These are phyloP conservation scores for Diaporthe citriasiana DNA, from an alignment of 2,329 filamentous ascomycete species.

Conservation along the genomic window DNA sequence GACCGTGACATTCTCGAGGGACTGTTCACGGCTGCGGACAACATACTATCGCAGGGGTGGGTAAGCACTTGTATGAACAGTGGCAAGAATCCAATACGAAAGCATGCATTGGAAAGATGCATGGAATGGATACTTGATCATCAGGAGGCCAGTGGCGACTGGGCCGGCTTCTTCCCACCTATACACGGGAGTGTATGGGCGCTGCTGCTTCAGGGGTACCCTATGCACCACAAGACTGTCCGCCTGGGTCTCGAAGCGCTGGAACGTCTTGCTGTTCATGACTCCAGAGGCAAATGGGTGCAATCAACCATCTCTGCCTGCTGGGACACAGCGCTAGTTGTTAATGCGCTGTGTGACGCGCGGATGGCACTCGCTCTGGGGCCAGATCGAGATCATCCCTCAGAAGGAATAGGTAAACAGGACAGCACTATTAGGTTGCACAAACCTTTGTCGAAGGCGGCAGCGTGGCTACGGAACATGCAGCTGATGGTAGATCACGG, in stretches of 20 bases:
- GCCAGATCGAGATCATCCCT: background rate
- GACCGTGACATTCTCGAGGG: conserved; percentile 21
- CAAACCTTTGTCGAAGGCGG: conserved; percentile 11
- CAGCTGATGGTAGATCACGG: conserved; percentile 42
- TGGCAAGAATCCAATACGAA: conserved; percentile 1
- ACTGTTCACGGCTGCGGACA: conserved; percentile 4
- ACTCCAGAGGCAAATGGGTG: conserved; percentile 49
- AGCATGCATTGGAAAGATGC: conserved; percentile 39
- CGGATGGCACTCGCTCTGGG: conserved; percentile 32
- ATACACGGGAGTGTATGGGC: conserved; percentile 49
- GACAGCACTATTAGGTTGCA: background rate
- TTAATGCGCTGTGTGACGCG: conserved; percentile 48
- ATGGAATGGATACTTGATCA: conserved; percentile 51
- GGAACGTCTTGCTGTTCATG: conserved; percentile 47
- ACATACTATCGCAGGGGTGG: conserved; percentile 41
- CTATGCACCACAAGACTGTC: conserved; percentile 45
- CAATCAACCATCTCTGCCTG: conserved; percentile 49
- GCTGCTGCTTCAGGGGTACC: conserved; percentile 50
- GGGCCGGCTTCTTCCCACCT: conserved; percentile 50
- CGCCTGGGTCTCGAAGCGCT: conserved; percentile 47
- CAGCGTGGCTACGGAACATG: conserved; percentile 4
- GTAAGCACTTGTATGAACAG: conserved; percentile 3
- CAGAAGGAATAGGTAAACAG: background rate
- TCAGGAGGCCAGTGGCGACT: conserved; percentile 50
- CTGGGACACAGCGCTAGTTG: conserved; percentile 54